Base-by-base conservation (phyloP, 2,329 filamentous ascomycete species). In the Ilyonectria sp. region DNA sequence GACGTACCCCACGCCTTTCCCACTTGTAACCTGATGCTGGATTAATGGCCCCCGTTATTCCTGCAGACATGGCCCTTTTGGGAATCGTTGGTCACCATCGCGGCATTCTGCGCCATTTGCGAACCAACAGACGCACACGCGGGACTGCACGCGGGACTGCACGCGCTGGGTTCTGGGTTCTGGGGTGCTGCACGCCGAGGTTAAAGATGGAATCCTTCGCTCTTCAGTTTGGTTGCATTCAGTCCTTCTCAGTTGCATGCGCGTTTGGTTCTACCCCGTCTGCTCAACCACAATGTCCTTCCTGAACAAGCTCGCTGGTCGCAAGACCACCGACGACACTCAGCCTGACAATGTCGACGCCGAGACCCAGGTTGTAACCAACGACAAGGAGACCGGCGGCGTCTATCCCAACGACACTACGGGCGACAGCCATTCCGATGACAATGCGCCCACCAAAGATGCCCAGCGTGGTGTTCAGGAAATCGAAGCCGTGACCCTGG, bases 401-500 rank as follows among this genome's bases (percentile, higher is more conserved):
- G 40, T 19, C 7, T 26, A 26, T 26, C 26, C 26, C 26, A 26
- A 26, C 26, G 26, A 26, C 26, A 26, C 26, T 26, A 26, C 26
- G 4, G 21, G 19, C 23, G n/a, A 9, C n/a, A 43, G 53, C 35
- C 13, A 52, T 17, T 9, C 47, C 11, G 55, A 46, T 40, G 60
- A 57, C 10, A 54, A 60, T 9, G 69, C 70, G 7, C 64, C 69
- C 13, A 29, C 56, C 23, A 33, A 74, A 13, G 71, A 77, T 60
- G 74, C 75, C 26, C 78, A 83, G 66, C 63, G 70, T 31, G 82
- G 83, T 71, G 81, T 85, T n/a, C 74, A 78, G 69, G 76, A 82
- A 46, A 79, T 84, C 47, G 79, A 85, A 71, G 82, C 82, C 31
- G 76, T 82, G 40, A 82, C 83, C 4, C 67, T 81, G 4, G 77